phyloP scores from a whole-genome alignment of 768 basidiomycete species.

The Roridomyces roridus region DNA sequence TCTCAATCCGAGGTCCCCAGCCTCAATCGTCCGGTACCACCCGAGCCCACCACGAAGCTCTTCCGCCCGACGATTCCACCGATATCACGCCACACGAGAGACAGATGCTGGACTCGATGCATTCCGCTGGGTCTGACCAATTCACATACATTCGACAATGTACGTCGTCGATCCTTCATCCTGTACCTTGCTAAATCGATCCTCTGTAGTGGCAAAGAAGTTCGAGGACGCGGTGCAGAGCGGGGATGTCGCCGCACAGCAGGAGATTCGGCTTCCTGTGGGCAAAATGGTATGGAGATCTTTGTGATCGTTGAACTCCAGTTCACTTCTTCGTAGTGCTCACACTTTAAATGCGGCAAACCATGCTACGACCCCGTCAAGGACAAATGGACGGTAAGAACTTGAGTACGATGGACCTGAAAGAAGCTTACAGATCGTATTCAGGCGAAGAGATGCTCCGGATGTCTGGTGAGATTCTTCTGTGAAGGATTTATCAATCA shows the following conservation, averaged over 20 bases:
- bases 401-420: neutral
- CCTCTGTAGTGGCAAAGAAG: conserved; percentile 9
- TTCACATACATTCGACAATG: conserved; percentile 5
- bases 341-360: conserved; percentile 12
- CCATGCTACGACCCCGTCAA: conserved; percentile 4
- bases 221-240: conserved; percentile 6
- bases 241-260: conserved; percentile 4
- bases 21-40: neutral
- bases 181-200: neutral
- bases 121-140: conserved; percentile 1
- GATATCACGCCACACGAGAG: conserved; percentile 16
- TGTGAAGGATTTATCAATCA: neutral
- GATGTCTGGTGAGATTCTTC: conserved; percentile 11
- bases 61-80: conserved; percentile 6
- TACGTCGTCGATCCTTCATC: neutral
- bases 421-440: neutral
- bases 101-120: conserved; percentile 9
- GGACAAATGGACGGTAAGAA: conserved; percentile 12
- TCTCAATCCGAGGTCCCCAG: conserved; percentile 1
- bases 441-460: conserved; percentile 14
- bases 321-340: conserved; percentile 3
- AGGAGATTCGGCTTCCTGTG: conserved; percentile 13
- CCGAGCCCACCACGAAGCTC: neutral
- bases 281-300: conserved; percentile 2
- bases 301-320: neutral